Evolutionary conservation across 2,329 filamentous ascomycete species (phyloP).

Genomic region (Pyrenochaeta sp.): DNA sequence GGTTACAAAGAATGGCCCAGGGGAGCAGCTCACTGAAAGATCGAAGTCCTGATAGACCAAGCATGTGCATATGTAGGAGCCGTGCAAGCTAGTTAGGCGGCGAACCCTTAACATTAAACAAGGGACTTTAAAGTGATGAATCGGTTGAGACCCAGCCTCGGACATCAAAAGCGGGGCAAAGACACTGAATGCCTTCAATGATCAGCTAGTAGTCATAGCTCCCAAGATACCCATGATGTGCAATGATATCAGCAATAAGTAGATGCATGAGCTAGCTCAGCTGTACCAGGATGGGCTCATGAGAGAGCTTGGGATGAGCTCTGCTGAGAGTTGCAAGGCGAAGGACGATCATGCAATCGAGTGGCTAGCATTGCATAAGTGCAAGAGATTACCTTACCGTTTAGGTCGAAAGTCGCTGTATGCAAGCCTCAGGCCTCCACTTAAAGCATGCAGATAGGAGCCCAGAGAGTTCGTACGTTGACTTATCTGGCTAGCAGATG

Average conservation of each 20-base stretch:
- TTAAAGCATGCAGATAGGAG: not conserved
- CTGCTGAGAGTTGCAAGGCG: slow-evolving; percentile 5
- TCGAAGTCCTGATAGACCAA: slow-evolving; percentile 24
- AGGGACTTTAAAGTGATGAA: slow-evolving; percentile 6
- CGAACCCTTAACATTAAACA: slow-evolving; percentile 12
- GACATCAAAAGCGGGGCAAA: slow-evolving; percentile 21
- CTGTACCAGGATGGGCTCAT: slow-evolving; percentile 13
- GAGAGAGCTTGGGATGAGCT: not conserved
- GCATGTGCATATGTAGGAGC: slow-evolving; percentile 21
- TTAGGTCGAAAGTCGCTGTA: slow-evolving; percentile 4
- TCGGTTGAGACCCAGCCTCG: slow-evolving; percentile 9
- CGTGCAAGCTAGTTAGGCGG: slow-evolving; percentile 3
- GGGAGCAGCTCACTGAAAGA: slow-evolving; percentile 20
- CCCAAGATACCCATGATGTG: not conserved
- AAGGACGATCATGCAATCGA: slow-evolving; percentile 15
- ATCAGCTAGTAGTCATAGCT: slow-evolving; percentile 7
- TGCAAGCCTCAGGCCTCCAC: slow-evolving; percentile 5
- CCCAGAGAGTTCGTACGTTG: slow-evolving; percentile 4
- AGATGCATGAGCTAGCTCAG: slow-evolving; percentile 13
- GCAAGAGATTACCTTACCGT: not conserved
- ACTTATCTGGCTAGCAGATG: slow-evolving; percentile 2
- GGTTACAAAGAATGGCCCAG: not conserved
- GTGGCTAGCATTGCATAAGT: not conserved
- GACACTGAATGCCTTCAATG: slow-evolving; percentile 11
- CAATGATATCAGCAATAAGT: slow-evolving; percentile 4